Base-by-base conservation (phyloP, 2,329 filamentous ascomycete genomes). In the Metarhizium guizhouense region DNA sequence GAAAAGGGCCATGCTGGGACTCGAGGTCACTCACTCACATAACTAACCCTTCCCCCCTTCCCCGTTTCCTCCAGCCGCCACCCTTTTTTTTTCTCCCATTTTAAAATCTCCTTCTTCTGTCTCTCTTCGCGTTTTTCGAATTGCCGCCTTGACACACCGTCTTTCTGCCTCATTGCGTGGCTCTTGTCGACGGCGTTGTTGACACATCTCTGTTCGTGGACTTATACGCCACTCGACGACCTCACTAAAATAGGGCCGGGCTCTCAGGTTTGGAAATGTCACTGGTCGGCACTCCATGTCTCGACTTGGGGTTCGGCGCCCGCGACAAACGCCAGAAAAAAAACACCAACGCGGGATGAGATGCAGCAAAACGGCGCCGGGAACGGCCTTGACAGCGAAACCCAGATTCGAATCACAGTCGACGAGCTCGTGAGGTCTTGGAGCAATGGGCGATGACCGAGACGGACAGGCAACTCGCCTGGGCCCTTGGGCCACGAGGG, bases 31-130 rank as follows among this genome's bases (percentile, higher is more conserved):
- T 60, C 59, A 57, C 58, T 68, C 68, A 67, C 67, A 69, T 70
- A 70, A 67, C 67, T 70, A 65, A 64, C 67, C 66, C 65, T 64
- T 65, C 63, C 67, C 68, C 67, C 67, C 63, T 66, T 55, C 65
- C 63, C 61, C 62, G 43, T 53, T 56, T 65, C 58, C 64, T 60
- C 56, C 60, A 60, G 58, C 63, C 63, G 60, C 56, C 54, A 55
- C 56, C 57, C 60, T 62, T 67, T 34, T 53, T 61, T 62, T 66
- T 34, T 53, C 30, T 34, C 25, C 64, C 62, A 57, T 61, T 61
- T 58, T 45, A 11, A 57, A 58, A 63, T 66, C 64, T 47, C 51
- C 38, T 16, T 40, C 47, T 40, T 50, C 47, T 18, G 47, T 61
- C 47, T 56, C 55, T 60, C 53, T 29, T 54, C 56, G 16, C 36